These are phyloP conservation scores for Globisporangium yorkense DNA, from an alignment of 352 stramenopile genomes.

Conservation along the genomic window DNA sequence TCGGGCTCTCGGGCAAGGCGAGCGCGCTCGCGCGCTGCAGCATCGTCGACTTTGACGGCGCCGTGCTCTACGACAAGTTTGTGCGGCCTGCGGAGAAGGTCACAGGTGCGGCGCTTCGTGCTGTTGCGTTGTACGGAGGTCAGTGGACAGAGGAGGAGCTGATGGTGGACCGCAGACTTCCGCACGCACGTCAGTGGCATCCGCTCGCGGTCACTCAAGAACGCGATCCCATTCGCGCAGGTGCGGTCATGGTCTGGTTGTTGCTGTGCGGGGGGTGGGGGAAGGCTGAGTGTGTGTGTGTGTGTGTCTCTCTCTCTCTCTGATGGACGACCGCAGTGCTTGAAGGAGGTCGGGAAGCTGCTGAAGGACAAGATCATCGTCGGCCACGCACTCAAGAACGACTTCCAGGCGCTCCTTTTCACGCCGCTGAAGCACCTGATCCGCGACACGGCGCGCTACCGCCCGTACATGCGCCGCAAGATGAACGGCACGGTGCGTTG, in stretches of 20 bases:
- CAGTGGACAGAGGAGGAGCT: neutral
- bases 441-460: conserved; percentile 79
- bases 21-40: conserved; percentile 83
- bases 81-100: conserved; percentile 80
- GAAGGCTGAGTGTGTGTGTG: neutral
- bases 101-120: conserved; percentile 27
- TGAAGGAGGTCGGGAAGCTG: conserved; percentile 80
- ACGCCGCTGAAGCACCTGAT: conserved; percentile 72
- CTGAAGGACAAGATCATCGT: conserved; percentile 80
- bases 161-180: conserved; percentile 38
- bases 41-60: conserved; percentile 82
- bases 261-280: neutral
- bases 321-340: conserved; percentile 30
- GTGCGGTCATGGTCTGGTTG: conserved; percentile 5
- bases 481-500: conserved; percentile 70
- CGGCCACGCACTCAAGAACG: conserved; percentile 78
- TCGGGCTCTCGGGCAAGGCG: conserved; percentile 66
- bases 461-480: conserved; percentile 83
- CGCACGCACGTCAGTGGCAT: conserved; percentile 85
- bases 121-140: neutral
- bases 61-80: conserved; percentile 81
- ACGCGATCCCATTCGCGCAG: conserved; percentile 71
- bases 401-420: conserved; percentile 87
- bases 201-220: conserved; percentile 51
- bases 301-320: neutral